Conservation (phyloP, 352 stramenopile genomes). For the Globisporangium emineosum region DNA sequence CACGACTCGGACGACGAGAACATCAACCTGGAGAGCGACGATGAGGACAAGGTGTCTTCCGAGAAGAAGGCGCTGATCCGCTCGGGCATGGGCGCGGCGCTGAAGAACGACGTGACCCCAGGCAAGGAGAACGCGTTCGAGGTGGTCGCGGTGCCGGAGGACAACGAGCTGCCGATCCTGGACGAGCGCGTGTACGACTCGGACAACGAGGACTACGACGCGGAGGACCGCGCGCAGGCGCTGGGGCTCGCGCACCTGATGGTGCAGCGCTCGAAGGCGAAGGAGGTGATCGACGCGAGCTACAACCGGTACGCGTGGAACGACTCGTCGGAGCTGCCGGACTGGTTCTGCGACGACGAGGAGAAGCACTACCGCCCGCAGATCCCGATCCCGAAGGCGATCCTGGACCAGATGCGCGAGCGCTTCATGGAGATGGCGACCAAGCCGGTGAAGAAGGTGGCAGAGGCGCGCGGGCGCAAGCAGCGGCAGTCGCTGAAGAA, state of each 20-base stretch:
- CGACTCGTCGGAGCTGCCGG: conserved; percentile 92
- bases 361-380: conserved; percentile 97
- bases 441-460: conserved; percentile 99
- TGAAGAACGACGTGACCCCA: conserved; percentile 26
- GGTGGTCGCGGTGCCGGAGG: conserved; percentile 43
- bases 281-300: conserved; percentile 97
- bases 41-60: conserved; percentile 49
- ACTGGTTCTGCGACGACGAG: conserved; percentile 98
- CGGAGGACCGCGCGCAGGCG: conserved; percentile 94
- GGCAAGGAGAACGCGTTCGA: conserved; percentile 37
- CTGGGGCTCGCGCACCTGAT: conserved; percentile 99
- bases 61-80: conserved; percentile 85
- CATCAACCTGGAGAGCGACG: conserved; percentile 30
- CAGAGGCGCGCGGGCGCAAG: conserved; percentile 97
- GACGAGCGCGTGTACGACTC: conserved; percentile 94
- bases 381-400: conserved; percentile 93
- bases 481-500: conserved; percentile 91
- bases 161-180: conserved; percentile 43
- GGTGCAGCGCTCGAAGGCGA: conserved; percentile 95
- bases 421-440: conserved; percentile 94
- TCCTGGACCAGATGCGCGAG: conserved; percentile 98
- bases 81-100: conserved; percentile 74
- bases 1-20: conserved; percentile 38
- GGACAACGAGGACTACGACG: conserved; percentile 97
- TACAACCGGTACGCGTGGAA: conserved; percentile 99